These are phyloP conservation scores for Mortierella antarctica DNA, from an alignment of 192 early-diverging fungal species.

Conservation along the genomic window DNA sequence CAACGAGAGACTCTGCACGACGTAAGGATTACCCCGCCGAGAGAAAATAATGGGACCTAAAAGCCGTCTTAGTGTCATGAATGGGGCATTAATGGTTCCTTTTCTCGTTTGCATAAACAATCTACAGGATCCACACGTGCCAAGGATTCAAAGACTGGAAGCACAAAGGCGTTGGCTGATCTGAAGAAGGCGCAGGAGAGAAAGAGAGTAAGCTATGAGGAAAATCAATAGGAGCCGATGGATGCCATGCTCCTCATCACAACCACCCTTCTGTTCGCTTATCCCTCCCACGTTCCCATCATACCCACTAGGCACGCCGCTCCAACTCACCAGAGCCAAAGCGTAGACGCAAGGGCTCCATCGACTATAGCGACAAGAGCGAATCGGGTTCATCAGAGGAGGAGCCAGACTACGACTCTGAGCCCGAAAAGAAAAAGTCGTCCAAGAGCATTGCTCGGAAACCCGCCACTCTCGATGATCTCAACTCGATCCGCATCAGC, in stretches of 20 bases:
- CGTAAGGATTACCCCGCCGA: slow-evolving; percentile 16
- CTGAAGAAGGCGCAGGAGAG: slow-evolving; percentile 59
- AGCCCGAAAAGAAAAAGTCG: slow-evolving; percentile 39
- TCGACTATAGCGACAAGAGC: slow-evolving; percentile 44
- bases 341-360: slow-evolving; percentile 44
- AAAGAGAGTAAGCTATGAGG: slow-evolving; percentile 25
- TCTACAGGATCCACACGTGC: slow-evolving; percentile 62
- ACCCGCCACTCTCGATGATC: slow-evolving; percentile 69
- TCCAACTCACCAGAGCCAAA: slow-evolving; percentile 44
- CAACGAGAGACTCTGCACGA: slow-evolving; percentile 35
- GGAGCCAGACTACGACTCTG: slow-evolving; percentile 37
- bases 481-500: slow-evolving; percentile 69
- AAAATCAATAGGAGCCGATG: not conserved
- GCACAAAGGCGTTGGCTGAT: slow-evolving; percentile 56
- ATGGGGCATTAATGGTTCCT: not conserved
- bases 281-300: too few relatives aligned
- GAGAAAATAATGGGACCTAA: not conserved
- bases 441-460: slow-evolving; percentile 45
- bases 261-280: too few relatives aligned
- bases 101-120: not conserved
- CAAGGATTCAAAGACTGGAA: slow-evolving; percentile 58
- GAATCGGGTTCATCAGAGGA: slow-evolving; percentile 39
- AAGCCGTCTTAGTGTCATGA: not conserved
- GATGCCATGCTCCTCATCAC: not conserved
- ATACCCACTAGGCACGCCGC: slow-evolving; percentile 28